Evolutionary conservation across 2,329 filamentous ascomycete species (phyloP).

Genomic region (Colletotrichum chrysophilum): DNA sequence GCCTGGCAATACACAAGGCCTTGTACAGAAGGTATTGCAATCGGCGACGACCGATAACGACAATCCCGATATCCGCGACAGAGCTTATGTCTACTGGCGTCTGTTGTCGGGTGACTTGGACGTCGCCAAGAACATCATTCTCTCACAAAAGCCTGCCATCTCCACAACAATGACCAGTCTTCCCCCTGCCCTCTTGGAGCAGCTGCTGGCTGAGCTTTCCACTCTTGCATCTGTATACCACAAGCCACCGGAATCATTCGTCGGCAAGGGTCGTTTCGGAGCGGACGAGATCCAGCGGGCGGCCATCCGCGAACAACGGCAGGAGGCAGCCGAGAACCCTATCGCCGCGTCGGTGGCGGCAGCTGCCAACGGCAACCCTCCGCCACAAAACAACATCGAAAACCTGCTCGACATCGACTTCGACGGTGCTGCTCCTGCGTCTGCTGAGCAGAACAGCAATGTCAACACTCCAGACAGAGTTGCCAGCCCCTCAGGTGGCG

Average conservation of each 20-base stretch:
- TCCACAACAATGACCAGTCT: slow-evolving; percentile 92
- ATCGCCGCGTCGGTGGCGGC: slow-evolving; percentile 84
- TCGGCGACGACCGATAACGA: slow-evolving; percentile 93
- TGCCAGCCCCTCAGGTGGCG: slow-evolving; percentile 61
- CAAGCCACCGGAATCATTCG: slow-evolving; percentile 97
- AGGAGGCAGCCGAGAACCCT: slow-evolving; percentile 92
- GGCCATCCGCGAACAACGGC: slow-evolving; percentile 93
- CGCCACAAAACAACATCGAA: slow-evolving; percentile 80
- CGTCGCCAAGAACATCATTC: slow-evolving; percentile 85
- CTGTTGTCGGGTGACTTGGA: slow-evolving; percentile 90
- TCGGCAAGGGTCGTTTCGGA: slow-evolving; percentile 92
- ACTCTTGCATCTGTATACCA: slow-evolving; percentile 98
- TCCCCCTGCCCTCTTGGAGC: slow-evolving; percentile 82
- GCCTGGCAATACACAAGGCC: slow-evolving; percentile 85
- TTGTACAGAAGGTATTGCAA: slow-evolving; percentile 95
- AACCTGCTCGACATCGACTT: slow-evolving; percentile 97
- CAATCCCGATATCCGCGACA: slow-evolving; percentile 95
- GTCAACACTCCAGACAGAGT: slow-evolving; percentile 72
- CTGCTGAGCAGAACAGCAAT: slow-evolving; percentile 64
- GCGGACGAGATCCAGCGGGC: slow-evolving; percentile 94
- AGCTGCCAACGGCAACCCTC: slow-evolving; percentile 58
- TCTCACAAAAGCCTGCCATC: slow-evolving; percentile 94
- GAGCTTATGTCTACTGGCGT: slow-evolving; percentile 98
- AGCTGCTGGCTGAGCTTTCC: slow-evolving; percentile 89
- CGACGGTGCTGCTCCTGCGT: slow-evolving; percentile 91